Percentiles rank a stretch among this genome's conserved stretches.
phyloP scores from a whole-genome alignment of 2,329 filamentous ascomycete genomes.

The Aspergillus niger region DNA sequence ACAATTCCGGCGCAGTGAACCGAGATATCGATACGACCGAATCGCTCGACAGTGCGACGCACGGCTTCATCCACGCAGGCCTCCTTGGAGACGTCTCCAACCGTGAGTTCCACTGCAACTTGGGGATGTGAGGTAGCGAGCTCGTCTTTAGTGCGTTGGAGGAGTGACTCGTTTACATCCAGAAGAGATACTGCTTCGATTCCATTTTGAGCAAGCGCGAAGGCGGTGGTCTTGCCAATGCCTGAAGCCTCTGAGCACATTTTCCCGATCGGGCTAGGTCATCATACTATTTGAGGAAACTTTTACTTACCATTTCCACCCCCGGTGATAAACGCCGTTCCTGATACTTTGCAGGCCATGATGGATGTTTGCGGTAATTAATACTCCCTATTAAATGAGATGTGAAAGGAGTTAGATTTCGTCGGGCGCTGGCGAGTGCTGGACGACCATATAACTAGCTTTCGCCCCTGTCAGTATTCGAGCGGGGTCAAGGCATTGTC shows the following conservation, averaged over 20 bases:
- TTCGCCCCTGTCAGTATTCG: too few species aligned
- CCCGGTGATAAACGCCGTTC: constrained; percentile 32
- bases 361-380: neutral
- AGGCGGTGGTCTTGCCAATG: constrained; percentile 56
- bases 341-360: constrained; percentile 22
- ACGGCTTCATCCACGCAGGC: constrained; percentile 49
- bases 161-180: constrained; percentile 48
- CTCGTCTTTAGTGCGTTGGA: constrained; percentile 31
- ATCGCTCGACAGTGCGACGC: constrained; percentile 44
- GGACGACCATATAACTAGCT: neutral
- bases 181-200: constrained; percentile 54
- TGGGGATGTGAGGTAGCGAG: constrained; percentile 43
- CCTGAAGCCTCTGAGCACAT: constrained; percentile 37
- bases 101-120: constrained; percentile 45
- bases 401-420: neutral
- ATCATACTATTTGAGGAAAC: too few species aligned
- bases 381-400: neutral
- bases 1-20: constrained; percentile 59
- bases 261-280: neutral
- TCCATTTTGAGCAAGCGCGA: constrained; percentile 51
- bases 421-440: too few species aligned
- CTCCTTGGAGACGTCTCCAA: constrained; percentile 52
- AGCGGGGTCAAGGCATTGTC: too few species aligned
- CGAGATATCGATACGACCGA: constrained; percentile 58
- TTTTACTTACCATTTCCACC: constrained; percentile 24